phyloP scores from a whole-genome alignment of 345 rosid genomes.

The Sisymbrium irio region DNA sequence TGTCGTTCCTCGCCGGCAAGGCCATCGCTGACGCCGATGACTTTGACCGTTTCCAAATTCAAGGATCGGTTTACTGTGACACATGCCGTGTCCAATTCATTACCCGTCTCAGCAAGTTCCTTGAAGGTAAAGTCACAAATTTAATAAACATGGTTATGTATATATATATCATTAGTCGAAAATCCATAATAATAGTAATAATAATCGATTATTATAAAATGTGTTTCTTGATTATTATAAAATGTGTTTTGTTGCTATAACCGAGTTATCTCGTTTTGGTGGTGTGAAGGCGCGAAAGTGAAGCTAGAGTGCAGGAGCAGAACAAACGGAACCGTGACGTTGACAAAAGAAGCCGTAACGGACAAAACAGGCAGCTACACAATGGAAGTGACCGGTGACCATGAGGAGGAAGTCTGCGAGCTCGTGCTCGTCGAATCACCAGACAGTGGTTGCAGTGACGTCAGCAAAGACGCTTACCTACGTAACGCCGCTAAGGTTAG shows the following conservation, averaged over 20 bases:
- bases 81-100: constrained; percentile 61
- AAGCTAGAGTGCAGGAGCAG: constrained; percentile 54
- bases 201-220: too few species aligned
- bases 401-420: constrained; percentile 64
- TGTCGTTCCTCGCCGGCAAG: constrained; percentile 35
- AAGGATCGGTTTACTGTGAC: constrained; percentile 60
- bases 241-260: neutral
- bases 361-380: constrained; percentile 43
- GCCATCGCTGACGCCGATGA: constrained; percentile 32
- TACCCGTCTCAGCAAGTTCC: constrained; percentile 46
- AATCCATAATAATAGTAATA: neutral
- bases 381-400: constrained; percentile 52
- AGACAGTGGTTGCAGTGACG: constrained; percentile 42
- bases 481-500: constrained; percentile 46
- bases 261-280: neutral
- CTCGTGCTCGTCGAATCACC: constrained; percentile 39
- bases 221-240: neutral
- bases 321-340: constrained; percentile 33
- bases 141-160: neutral
- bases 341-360: constrained; percentile 39
- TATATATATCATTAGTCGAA: neutral
- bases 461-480: constrained; percentile 32
- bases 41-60: constrained; percentile 37
- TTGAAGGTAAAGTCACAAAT: constrained; percentile 31
- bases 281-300: constrained; percentile 49